Base-by-base conservation (phyloP, 768 basidiomycete species). In the Kwoniella shandongensis region DNA sequence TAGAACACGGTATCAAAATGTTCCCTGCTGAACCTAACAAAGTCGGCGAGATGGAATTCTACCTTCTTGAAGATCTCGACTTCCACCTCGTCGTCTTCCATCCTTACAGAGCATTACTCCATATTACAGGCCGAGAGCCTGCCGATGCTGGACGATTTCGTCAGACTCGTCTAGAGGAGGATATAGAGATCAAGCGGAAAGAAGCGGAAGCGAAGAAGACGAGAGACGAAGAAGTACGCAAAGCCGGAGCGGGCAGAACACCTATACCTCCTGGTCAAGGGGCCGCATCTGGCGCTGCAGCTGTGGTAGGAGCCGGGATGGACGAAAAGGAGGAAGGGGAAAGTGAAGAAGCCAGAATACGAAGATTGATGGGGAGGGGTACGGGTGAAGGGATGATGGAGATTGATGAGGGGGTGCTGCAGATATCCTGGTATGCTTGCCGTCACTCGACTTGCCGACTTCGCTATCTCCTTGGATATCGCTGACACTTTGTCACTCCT, bases 11-110 rank as follows among this genome's bases (percentile, higher is more conserved):
- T 4, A 80, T 88, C 72, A 87, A 88, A 70, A 77, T 82, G n/a
- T 94, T 96, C 70, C 85, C 88, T 0, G 83, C 87, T 0, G 92
- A 96, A 72, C 88, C 93, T 67, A 83, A 87, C 11, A 92, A 91
- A 70, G 80, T 99, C 13, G 96, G 93, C 3, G 96, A 99, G 76
- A 97, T 97, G 93, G 94, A 98, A 74, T 98, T 98, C 79, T 98
- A 94, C 78, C 85, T 98, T 10, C 86, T 99, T 22, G 91, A 91
- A 70, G 93, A 99, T 73, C 83, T 98, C 25, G 92, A 96, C 75
- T 97, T 94, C 69, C 91, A 98, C 76, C 79, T 99, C 40, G 83
- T 86, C 52, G 83, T 97, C 7, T 97, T 91, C 75, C 96, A 97
- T 74, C 94, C 96, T 0, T 99, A 99, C 77, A 86, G 91, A 49